A percentile compares a stretch with the other conserved stretches of the same genome.
These are phyloP conservation scores for Globisporangium canariense DNA, from an alignment of 352 stramenopile species.

Conservation along the genomic window DNA sequence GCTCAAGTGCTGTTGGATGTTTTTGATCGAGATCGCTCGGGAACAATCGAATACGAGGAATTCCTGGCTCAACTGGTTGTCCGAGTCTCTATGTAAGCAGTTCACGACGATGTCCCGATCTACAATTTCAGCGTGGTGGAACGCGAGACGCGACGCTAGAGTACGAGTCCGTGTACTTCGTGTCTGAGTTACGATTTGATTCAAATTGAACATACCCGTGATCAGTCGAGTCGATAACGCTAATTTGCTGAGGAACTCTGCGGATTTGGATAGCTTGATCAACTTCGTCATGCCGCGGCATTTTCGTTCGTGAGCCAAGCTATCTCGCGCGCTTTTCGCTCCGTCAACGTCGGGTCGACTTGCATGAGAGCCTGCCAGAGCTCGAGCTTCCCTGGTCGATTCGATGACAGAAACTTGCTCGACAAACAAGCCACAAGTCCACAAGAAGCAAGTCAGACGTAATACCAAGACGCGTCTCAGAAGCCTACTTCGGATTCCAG, in stretches of 20 bases:
- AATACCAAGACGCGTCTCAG: background rate
- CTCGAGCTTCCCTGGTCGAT: conserved; percentile 42
- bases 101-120: background rate
- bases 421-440: background rate
- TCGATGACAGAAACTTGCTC: conserved; percentile 42
- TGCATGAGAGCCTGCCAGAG: conserved; percentile 70
- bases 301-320: conserved; percentile 22
- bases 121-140: background rate
- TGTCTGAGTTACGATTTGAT: no score
- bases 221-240: no score
- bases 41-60: conserved; percentile 58
- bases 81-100: conserved; percentile 4
- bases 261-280: no score
- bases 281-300: background rate
- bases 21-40: conserved; percentile 47
- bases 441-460: conserved; percentile 2
- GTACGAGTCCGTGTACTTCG: no score
- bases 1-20: conserved; percentile 26
- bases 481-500: background rate
- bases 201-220: background rate
- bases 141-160: background rate
- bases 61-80: conserved; percentile 45
- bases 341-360: conserved; percentile 57
- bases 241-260: no score
- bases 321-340: conserved; percentile 47